phyloP scores from a whole-genome alignment of 106 monocot species.

The Dendrobium officinale region DNA sequence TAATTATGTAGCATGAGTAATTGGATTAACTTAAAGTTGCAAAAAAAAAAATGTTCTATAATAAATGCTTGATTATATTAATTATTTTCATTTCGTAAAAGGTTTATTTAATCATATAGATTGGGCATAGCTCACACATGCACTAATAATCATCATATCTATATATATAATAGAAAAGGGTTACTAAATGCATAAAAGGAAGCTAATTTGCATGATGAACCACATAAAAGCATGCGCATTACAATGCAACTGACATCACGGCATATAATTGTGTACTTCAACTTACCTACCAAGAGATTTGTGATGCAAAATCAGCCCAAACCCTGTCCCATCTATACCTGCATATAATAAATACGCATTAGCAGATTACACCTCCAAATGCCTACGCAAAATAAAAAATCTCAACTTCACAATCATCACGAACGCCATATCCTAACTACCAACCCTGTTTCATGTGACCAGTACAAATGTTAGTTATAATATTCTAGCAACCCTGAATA shows the following conservation, averaged over 20 bases:
- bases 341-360: neutral
- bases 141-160: too few relatives aligned
- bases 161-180: neutral
- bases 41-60: too few relatives aligned
- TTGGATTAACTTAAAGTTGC: too few relatives aligned
- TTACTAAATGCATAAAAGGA: neutral
- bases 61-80: too few relatives aligned
- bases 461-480: neutral
- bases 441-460: neutral
- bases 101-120: too few relatives aligned
- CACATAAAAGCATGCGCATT: neutral
- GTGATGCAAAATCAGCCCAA: slow-evolving; percentile 20
- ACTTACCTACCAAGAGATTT: slow-evolving; percentile 22
- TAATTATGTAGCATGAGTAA: too few relatives aligned
- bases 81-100: too few relatives aligned
- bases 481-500: neutral
- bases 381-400: slow-evolving; percentile 1
- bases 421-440: neutral
- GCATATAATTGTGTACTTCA: neutral
- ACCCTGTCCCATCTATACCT: slow-evolving; percentile 21
- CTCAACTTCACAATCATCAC: neutral
- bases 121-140: too few relatives aligned
- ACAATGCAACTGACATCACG: neutral
- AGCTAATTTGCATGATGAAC: neutral
- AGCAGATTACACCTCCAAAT: neutral